A percentile compares a stretch with the other conserved stretches of the same genome.
Conservation (phyloP, 1,284 basidiomycete genomes). For the Ganoderma lingzhi region DNA sequence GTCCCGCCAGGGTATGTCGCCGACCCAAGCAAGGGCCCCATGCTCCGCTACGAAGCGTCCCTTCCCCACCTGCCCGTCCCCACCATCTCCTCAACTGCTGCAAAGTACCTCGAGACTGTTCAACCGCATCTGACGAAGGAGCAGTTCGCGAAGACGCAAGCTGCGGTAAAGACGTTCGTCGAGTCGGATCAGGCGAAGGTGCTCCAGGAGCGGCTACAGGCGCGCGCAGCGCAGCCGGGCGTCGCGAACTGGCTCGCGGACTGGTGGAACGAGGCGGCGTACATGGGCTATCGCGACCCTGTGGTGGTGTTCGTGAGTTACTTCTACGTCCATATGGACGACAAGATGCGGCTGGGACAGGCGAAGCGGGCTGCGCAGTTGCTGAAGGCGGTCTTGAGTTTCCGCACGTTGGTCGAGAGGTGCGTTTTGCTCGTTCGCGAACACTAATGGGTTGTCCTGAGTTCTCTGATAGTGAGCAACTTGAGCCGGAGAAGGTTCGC, state of each 20-base stretch:
- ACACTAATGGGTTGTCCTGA: neutral
- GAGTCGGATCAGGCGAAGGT: slow-evolving; percentile 73
- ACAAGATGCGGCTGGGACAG: slow-evolving; percentile 62
- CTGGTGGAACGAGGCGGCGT: slow-evolving; percentile 98
- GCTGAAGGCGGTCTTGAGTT: slow-evolving; percentile 85
- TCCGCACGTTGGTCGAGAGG: slow-evolving; percentile 85
- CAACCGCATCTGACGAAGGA: slow-evolving; percentile 75
- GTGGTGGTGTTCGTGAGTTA: slow-evolving; percentile 96
- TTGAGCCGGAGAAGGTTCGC: slow-evolving; percentile 92
- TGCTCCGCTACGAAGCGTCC: slow-evolving; percentile 83
- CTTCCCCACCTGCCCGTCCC: slow-evolving; percentile 90
- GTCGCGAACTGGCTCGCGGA: slow-evolving; percentile 89
- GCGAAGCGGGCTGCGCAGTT: slow-evolving; percentile 81
- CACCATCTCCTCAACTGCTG: slow-evolving; percentile 78
- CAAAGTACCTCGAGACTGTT: slow-evolving; percentile 89
- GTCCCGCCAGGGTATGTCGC: slow-evolving; percentile 52
- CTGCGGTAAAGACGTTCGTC: slow-evolving; percentile 76
- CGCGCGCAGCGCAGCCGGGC: slow-evolving; percentile 69
- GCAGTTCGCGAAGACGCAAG: slow-evolving; percentile 67
- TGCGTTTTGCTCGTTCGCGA: slow-evolving; percentile 47
- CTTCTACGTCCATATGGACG: slow-evolving; percentile 91
- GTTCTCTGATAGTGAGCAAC: slow-evolving; percentile 61
- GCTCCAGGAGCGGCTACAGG: slow-evolving; percentile 85
- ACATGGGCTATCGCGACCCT: slow-evolving; percentile 88
- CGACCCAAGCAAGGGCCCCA: slow-evolving; percentile 64